Evolutionary conservation across 148 eudicot genomes (phyloP), one percentile per base, ranked within the genome.

Genomic region (Agrostemma githago): DNA sequence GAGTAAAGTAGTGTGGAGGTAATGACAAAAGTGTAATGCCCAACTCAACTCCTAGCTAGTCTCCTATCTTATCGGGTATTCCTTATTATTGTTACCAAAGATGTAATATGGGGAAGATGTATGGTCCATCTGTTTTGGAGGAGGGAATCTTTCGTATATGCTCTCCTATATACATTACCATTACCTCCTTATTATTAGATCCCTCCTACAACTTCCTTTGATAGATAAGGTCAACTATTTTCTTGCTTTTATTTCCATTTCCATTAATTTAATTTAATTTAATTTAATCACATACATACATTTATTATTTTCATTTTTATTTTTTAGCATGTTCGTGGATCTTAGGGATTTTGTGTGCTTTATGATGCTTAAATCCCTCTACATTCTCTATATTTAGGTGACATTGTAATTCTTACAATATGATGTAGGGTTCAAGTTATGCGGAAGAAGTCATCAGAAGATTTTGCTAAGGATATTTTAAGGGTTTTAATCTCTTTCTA

Each of bases 51-150:
- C 59, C 76, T 72, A 75, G 71, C 79, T 80, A 59, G 72, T 80
- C 66, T n/a, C 59, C 76, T 72, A 75, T 75, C 79, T 80, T 66
- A 76, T 80, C 79, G 62, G 63, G 21, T 60, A 51, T 9, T 14
- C 56, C 42, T 63, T 2, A 37, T 73, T 60, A 62, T 69, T 70
- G 19, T 3, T 62, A 11, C 9, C 4, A 74, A 51, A 20, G 61
- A 37, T 43, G 56, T 58, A 71, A 26, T 26, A 26, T 26, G 34
- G 34, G 34, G 34, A 1, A 26, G 34, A 26, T 26, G 56, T 11
- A 72, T 72, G 72, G 76, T 72, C 80, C 80, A 73, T 68, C 69
- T 44, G 48, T 71, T 77, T 78, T 79, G 53, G 4, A 72, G 64
- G 42, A 74, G 17, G 41, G 78, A 46, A 74, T 74, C 81, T 69